Percentiles rank a stretch among this genome's conserved stretches.
Evolutionary conservation across 2,329 filamentous ascomycete genomes (phyloP).

Genomic region (Paraconiothyrium brasiliense): DNA sequence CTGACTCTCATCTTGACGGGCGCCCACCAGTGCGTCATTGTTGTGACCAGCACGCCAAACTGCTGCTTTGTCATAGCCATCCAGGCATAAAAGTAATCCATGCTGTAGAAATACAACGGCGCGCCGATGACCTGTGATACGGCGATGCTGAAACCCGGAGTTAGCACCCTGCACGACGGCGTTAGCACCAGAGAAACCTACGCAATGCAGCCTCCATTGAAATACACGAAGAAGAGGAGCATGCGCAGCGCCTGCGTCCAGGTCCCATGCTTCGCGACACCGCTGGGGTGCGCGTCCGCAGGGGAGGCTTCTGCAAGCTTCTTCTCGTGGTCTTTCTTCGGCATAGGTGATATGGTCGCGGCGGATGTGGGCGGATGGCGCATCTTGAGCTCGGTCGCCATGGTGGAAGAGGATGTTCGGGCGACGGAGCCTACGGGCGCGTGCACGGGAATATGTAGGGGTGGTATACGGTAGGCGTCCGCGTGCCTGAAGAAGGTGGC

Average conservation of each 20-base stretch:
- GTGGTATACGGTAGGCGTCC: conserved; percentile 21
- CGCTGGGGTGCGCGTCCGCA: conserved; percentile 43
- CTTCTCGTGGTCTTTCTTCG: conserved; percentile 18
- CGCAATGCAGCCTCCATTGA: conserved; percentile 54
- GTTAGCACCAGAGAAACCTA: conserved; percentile 34
- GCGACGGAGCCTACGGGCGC: conserved; percentile 8
- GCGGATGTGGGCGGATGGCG: conserved; percentile 42
- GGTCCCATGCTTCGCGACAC: conserved; percentile 54
- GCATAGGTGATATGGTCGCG: conserved; percentile 26
- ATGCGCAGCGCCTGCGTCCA: conserved; percentile 55
- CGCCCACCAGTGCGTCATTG: conserved; percentile 86
- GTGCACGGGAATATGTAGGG: conserved; percentile 9
- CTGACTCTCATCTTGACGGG: conserved; percentile 82
- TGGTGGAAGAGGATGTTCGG: conserved; percentile 26
- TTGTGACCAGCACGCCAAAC: conserved; percentile 78
- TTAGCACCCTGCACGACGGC: conserved; percentile 32
- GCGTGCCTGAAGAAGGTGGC: conserved; percentile 10
- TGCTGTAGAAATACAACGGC: conserved; percentile 78
- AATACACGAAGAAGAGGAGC: conserved; percentile 56
- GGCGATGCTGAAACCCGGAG: conserved; percentile 55
- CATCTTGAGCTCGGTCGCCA: conserved; percentile 42
- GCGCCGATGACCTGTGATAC: conserved; percentile 76
- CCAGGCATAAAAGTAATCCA: conserved; percentile 81
- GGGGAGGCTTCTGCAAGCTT: conserved; percentile 18
- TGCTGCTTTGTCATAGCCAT: conserved; percentile 87